phyloP scores from a whole-genome alignment of 768 basidiomycete species.

The Amanita fuliginea region DNA sequence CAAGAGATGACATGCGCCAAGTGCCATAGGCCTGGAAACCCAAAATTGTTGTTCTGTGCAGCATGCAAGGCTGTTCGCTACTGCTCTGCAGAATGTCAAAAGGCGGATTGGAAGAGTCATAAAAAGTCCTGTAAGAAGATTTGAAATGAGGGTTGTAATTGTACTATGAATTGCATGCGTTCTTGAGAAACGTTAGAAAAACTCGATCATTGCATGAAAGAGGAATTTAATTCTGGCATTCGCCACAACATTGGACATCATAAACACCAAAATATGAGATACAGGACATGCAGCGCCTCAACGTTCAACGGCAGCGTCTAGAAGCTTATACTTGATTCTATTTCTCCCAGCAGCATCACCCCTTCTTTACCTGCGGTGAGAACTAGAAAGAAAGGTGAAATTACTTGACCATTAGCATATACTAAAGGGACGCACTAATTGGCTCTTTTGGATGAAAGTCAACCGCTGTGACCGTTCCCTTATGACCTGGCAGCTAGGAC shows the following conservation, averaged over 20 bases:
- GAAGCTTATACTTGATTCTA: slow-evolving; percentile 49
- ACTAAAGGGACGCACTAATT: slow-evolving; percentile 52
- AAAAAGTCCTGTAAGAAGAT: slow-evolving; percentile 5
- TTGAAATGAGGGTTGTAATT: not conserved
- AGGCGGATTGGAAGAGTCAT: slow-evolving; percentile 21
- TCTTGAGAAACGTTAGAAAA: too few species aligned
- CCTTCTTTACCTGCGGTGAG: slow-evolving; percentile 89
- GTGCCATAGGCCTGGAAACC: slow-evolving; percentile 19
- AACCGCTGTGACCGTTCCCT: slow-evolving; percentile 90
- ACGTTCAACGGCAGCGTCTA: not conserved
- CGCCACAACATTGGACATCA: too few species aligned
- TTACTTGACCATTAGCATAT: not conserved
- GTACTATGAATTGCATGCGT: too few species aligned
- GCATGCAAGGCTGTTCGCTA: slow-evolving; percentile 21
- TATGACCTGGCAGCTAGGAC: slow-evolving; percentile 81
- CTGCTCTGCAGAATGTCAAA: slow-evolving; percentile 25
- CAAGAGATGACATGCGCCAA: slow-evolving; percentile 14
- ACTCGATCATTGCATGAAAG: too few species aligned
- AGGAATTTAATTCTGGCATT: too few species aligned
- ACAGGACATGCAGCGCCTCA: not conserved
- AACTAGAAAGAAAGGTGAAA: slow-evolving; percentile 34
- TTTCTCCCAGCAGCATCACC: slow-evolving; percentile 86
- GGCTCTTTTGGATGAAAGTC: slow-evolving; percentile 97
- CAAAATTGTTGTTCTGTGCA: slow-evolving; percentile 15
- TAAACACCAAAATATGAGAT: not conserved